Conservation (phyloP, 345 rosid species). For the Bruguiera gymnorhiza region DNA sequence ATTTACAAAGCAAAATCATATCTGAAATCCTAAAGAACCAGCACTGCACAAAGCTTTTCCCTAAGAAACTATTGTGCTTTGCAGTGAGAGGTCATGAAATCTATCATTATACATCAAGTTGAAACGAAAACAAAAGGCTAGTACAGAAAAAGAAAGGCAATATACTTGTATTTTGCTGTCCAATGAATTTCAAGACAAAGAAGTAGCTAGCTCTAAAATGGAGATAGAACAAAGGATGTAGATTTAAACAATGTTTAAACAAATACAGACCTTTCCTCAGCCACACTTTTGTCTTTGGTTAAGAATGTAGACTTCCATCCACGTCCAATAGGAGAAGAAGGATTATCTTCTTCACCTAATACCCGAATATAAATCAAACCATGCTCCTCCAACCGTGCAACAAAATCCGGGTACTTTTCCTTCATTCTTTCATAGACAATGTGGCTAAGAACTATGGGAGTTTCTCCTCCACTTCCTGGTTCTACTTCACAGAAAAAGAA, state of each 20-base stretch:
- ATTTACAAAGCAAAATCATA: too few relatives aligned
- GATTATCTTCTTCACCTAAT: constrained; percentile 73
- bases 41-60: too few relatives aligned
- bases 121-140: too few relatives aligned
- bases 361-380: constrained; percentile 70
- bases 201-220: too few relatives aligned
- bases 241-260: neutral
- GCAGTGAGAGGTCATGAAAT: too few relatives aligned
- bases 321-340: constrained; percentile 85
- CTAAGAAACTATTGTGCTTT: too few relatives aligned
- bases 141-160: too few relatives aligned
- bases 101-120: too few relatives aligned
- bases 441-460: constrained; percentile 86
- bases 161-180: too few relatives aligned
- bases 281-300: constrained; percentile 64
- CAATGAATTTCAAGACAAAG: too few relatives aligned
- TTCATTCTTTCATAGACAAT: constrained; percentile 74
- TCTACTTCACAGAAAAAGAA: constrained; percentile 91
- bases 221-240: too few relatives aligned
- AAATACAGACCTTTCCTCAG: constrained; percentile 57
- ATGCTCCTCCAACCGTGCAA: constrained; percentile 55
- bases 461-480: constrained; percentile 84
- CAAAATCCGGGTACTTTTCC: constrained; percentile 62
- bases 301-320: constrained; percentile 94
- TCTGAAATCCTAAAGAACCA: too few relatives aligned